Conservation (phyloP, 257 asterid species). For the Cynanchum wilfordii region DNA sequence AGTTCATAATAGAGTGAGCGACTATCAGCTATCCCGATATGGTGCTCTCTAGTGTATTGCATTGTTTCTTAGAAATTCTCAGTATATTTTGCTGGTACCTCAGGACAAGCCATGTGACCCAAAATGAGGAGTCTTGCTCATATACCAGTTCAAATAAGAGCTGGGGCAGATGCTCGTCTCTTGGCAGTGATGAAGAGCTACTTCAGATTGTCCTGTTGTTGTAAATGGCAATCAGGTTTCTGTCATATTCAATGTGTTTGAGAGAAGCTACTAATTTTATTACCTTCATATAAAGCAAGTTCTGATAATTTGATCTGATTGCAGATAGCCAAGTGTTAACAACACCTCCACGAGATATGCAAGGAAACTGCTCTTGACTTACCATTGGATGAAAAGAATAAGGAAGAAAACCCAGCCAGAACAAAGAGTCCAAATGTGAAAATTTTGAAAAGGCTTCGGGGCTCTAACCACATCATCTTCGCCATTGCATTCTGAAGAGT, state of each 20-base stretch:
- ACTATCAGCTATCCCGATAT: too few relatives aligned
- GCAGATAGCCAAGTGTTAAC: conserved; percentile 68
- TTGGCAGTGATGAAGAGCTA: conserved; percentile 68
- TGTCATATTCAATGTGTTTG: background rate
- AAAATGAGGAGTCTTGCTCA: conserved; percentile 84
- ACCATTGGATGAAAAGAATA: conserved; percentile 32
- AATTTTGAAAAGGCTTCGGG: conserved; percentile 81
- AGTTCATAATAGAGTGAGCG: background rate
- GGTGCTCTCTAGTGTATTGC: background rate
- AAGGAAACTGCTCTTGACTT: conserved; percentile 27
- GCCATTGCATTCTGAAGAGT: conserved; percentile 74
- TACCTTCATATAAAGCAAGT: background rate
- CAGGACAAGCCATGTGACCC: conserved; percentile 60
- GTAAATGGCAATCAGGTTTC: conserved; percentile 56
- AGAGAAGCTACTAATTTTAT: background rate
- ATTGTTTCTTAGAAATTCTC: background rate
- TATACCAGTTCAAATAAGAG: conserved; percentile 90
- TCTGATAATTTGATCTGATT: conserved; percentile 13
- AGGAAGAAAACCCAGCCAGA: conserved; percentile 35
- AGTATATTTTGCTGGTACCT: conserved; percentile 3
- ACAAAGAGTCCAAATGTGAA: conserved; percentile 61
- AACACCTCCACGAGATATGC: conserved; percentile 52
- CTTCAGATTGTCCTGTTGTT: conserved; percentile 33
- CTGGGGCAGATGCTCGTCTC: conserved; percentile 97
- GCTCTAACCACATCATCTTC: conserved; percentile 81